phyloP scores from a whole-genome alignment of 2,329 filamentous ascomycete species.

The Stemphylium lycopersici region DNA sequence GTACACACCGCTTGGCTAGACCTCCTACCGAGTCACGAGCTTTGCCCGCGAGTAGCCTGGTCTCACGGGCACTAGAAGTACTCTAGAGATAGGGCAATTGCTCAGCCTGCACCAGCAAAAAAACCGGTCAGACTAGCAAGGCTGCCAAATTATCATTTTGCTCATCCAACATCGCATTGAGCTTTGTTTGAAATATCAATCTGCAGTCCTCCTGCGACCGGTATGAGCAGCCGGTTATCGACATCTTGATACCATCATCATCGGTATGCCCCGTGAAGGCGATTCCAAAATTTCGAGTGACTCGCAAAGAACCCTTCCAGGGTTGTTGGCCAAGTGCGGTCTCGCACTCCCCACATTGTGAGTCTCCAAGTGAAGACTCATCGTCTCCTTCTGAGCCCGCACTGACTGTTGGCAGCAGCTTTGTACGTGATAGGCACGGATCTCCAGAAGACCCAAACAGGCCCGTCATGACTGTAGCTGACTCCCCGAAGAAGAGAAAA shows the following conservation, averaged over 20 bases:
- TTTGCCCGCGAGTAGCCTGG: slow-evolving; percentile 1
- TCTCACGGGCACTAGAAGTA: too few species aligned
- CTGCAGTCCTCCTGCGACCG: slow-evolving; percentile 12
- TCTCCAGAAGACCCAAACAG: slow-evolving; percentile 31
- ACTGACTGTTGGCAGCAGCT: slow-evolving; percentile 23
- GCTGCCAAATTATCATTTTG: slow-evolving; percentile 1
- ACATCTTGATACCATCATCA: slow-evolving; percentile 17
- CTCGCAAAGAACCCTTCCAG: slow-evolving; percentile 27
- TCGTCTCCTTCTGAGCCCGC: neutral
- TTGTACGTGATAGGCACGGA: slow-evolving; percentile 40
- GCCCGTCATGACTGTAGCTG: slow-evolving; percentile 36
- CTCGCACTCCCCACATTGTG: slow-evolving; percentile 35
- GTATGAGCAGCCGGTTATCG: slow-evolving; percentile 34
- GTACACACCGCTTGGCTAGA: slow-evolving; percentile 27
- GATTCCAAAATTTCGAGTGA: slow-evolving; percentile 36
- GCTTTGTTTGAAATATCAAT: neutral
- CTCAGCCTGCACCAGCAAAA: too few species aligned
- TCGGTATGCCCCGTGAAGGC: slow-evolving; percentile 42
- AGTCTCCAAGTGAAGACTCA: slow-evolving; percentile 11
- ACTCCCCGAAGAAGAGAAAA: slow-evolving; percentile 45
- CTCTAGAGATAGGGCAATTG: too few species aligned
- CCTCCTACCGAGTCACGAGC: slow-evolving; percentile 2
- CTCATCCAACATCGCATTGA: too few species aligned
- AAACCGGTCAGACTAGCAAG: slow-evolving; percentile 7
- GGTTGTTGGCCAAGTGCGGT: slow-evolving; percentile 39